Evolutionary conservation across 1,139 yeast genomes (phyloP).

Genomic region (Kodamaea arcana): DNA sequence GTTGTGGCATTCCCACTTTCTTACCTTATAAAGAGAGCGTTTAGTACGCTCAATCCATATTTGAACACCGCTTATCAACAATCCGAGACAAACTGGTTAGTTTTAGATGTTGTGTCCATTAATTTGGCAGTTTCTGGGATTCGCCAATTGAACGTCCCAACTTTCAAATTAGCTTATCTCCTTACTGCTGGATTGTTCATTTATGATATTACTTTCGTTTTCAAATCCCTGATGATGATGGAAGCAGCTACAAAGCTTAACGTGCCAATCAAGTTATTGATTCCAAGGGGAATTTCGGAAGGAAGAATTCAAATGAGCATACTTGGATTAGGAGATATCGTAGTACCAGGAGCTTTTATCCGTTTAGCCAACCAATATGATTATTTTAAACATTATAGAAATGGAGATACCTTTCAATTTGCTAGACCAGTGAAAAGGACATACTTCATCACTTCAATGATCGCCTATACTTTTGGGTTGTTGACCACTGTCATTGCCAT

Average conservation of each 20-base stretch:
- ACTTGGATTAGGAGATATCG: conserved; percentile 61
- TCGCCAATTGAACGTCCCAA: conserved; percentile 25
- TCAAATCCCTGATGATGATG: conserved; percentile 58
- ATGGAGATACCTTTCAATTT: conserved; percentile 35
- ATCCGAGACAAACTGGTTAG: conserved; percentile 22
- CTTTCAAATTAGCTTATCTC: conserved; percentile 42
- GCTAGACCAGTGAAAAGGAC: conserved; percentile 35
- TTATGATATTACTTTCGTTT: conserved; percentile 67
- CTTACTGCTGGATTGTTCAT: conserved; percentile 48
- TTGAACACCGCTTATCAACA: conserved; percentile 12
- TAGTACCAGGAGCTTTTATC: conserved; percentile 51
- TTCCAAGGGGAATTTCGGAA: conserved; percentile 30
- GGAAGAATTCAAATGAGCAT: conserved; percentile 13
- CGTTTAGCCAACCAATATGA: conserved; percentile 52
- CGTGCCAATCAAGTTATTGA: conserved; percentile 51
- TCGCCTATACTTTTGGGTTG: conserved; percentile 46
- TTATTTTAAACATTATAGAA: conserved; percentile 31
- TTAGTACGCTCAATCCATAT: conserved; percentile 20
- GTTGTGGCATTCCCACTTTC: conserved; percentile 21
- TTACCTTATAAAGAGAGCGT: conserved; percentile 10
- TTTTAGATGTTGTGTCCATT: conserved; percentile 30
- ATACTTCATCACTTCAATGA: conserved; percentile 41
- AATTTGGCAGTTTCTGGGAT: conserved; percentile 36
- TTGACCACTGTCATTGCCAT: conserved; percentile 38
- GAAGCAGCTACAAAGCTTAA: conserved; percentile 56